Evolutionary conservation across 345 rosid genomes (phyloP), one percentile per base, ranked within the genome.

Genomic region (Pugionium cornutum): DNA sequence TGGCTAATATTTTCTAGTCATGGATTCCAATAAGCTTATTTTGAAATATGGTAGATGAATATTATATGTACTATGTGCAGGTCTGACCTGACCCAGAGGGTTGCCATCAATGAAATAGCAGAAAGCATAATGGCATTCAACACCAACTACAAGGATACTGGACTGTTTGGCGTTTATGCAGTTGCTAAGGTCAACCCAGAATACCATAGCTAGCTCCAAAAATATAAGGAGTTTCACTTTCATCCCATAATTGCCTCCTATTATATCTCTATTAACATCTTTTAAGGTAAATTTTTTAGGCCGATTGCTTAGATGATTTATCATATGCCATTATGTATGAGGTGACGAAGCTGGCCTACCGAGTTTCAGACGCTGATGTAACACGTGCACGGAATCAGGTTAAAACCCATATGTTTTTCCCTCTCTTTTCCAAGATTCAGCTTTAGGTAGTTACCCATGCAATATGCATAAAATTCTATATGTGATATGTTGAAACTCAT

Each of bases 121-220:
- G 99, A 95, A 78, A 91, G 91, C 72, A 82, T 91, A 81, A 91
- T 91, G 98, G 91, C 99, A 45, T 95, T 95, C 78, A 95, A 95
- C 74, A 95, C 98, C 76, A 95, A 95, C 86, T 95, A 95, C 73
- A 95, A 89, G 69, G 99, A 95, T 78, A 95, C 96, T 58, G 99
- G 99, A 48, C 88, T 95, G 5, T 95, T 95, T 47, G 99, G 99
- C 51, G 83, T 95, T 60, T 91, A 95, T 80, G 99, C 98, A 57
- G 85, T 95, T 76, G 95, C 99, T 0, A 87, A 95, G 97, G 99
- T 94, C 76, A 83, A 73, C 43, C 37, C 33, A 5, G 1, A 27
- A 26, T 11, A 10, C 36, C 31, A 4, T 64, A 9, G 54, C 55
- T 69, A 6, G 29, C 58, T 29, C 9, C 42, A 4, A 33, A 33